Evolutionary conservation across 2,329 filamentous ascomycete genomes (phyloP).

Genomic region (Calonectria honghensis): DNA sequence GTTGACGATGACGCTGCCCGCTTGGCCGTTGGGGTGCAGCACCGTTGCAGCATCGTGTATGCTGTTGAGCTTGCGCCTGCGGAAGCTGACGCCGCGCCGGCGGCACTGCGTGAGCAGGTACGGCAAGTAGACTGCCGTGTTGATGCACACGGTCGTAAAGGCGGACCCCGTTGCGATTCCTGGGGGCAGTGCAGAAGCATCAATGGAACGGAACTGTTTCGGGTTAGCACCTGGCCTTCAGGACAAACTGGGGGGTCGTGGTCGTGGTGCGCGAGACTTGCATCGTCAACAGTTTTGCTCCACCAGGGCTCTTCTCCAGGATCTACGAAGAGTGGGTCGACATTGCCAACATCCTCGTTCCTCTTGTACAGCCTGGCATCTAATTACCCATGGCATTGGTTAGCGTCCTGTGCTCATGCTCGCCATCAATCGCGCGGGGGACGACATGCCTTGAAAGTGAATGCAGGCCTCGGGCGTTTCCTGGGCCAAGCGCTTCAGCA

Average conservation of each 20-base stretch:
- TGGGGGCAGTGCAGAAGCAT: conserved; percentile 10
- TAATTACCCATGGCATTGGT: neutral
- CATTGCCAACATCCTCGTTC: conserved; percentile 9
- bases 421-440: neutral
- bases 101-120: conserved; percentile 81
- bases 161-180: conserved; percentile 82
- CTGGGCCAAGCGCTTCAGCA: conserved; percentile 21
- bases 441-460: conserved; percentile 35
- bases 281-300: conserved; percentile 9
- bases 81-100: conserved; percentile 73
- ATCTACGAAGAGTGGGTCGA: conserved; percentile 19
- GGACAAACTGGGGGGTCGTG: neutral
- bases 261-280: neutral
- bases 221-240: neutral
- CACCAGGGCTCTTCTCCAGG: conserved; percentile 19
- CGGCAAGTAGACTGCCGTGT: conserved; percentile 82
- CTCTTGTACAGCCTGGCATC: conserved; percentile 20
- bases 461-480: conserved; percentile 36
- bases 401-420: neutral
- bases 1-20: conserved; percentile 79
- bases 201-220: conserved; percentile 18
- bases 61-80: conserved; percentile 72
- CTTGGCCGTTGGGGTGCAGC: conserved; percentile 51
- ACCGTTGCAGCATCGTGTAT: conserved; percentile 73
- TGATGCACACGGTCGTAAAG: conserved; percentile 85